Conservation (phyloP, 2,329 filamentous ascomycete genomes). For the Cadophora gregata region DNA sequence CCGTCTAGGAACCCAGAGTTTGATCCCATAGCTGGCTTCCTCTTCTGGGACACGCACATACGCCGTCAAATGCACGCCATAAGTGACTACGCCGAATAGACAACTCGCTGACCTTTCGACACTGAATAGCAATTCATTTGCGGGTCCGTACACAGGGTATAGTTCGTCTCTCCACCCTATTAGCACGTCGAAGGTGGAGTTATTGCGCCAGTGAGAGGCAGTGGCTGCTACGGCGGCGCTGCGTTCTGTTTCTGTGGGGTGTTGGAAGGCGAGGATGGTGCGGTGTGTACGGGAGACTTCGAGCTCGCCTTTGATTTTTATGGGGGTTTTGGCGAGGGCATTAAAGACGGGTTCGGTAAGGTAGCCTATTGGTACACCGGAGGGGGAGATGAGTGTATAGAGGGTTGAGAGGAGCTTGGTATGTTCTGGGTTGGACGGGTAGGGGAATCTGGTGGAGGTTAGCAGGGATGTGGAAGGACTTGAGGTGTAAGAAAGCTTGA, state of each 20-base stretch:
- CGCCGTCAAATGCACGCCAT: conserved; percentile 82
- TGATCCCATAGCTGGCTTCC: conserved; percentile 60
- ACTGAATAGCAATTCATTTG: conserved; percentile 69
- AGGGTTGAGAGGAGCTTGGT: conserved; percentile 63
- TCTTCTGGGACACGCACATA: conserved; percentile 61
- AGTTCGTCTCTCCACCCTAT: conserved; percentile 80
- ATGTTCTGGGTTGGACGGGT: conserved; percentile 61
- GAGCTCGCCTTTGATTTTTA: conserved; percentile 62
- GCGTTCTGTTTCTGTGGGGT: conserved; percentile 65
- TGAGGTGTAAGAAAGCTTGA: neutral
- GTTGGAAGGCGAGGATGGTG: conserved; percentile 68
- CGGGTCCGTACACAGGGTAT: conserved; percentile 75
- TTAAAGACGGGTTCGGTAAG: conserved; percentile 58
- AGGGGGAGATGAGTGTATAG: conserved; percentile 68
- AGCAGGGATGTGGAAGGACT: neutral
- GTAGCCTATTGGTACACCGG: conserved; percentile 71
- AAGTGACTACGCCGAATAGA: conserved; percentile 77
- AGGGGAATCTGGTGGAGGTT: conserved; percentile 70
- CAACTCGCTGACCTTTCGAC: conserved; percentile 79
- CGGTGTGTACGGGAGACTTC: conserved; percentile 62
- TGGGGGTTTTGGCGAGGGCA: conserved; percentile 55
- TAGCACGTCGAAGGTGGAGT: conserved; percentile 75
- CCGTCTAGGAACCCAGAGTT: conserved; percentile 84
- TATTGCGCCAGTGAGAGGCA: conserved; percentile 70
- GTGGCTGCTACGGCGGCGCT: conserved; percentile 62